Percentiles rank a stretch among this genome's conserved stretches.
Conservation (phyloP, 495 filamentous ascomycete species). For the Penicillium canescens region DNA sequence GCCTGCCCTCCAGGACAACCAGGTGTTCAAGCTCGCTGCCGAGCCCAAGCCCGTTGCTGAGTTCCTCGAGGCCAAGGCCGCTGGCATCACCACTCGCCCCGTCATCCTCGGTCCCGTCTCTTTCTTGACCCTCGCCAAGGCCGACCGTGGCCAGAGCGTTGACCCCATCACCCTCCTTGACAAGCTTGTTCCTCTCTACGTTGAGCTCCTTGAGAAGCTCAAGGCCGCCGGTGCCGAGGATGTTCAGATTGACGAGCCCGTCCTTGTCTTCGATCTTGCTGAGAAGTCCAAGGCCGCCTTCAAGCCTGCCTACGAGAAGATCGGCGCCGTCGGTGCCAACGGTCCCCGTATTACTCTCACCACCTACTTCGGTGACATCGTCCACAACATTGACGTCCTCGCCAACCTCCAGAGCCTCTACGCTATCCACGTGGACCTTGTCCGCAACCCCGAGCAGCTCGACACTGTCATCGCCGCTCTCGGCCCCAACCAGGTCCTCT, state of each 20-base stretch:
- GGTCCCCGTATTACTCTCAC: constrained; percentile 82
- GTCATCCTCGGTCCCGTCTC: constrained; percentile 95
- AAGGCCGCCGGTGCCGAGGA: constrained; percentile 92
- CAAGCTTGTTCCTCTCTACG: constrained; percentile 89
- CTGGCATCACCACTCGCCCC: constrained; percentile 87
- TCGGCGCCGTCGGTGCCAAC: constrained; percentile 70
- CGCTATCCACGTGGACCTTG: constrained; percentile 90
- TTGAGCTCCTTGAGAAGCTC: constrained; percentile 83
- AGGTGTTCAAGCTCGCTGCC: constrained; percentile 83
- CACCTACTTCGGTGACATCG: constrained; percentile 99
- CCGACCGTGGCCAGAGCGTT: constrained; percentile 88
- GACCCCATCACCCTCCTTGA: constrained; percentile 90
- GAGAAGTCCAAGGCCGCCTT: constrained; percentile 90
- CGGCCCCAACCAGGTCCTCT: constrained; percentile 83
- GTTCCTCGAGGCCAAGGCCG: constrained; percentile 96
- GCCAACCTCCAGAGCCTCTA: constrained; percentile 66
- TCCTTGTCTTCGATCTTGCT: constrained; percentile 89
- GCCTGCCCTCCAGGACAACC: constrained; percentile 93
- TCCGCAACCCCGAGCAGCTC: constrained; percentile 96
- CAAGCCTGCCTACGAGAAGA: constrained; percentile 93
- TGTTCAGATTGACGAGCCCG: constrained; percentile 97
- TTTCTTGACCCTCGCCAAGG: constrained; percentile 94
- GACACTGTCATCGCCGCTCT: constrained; percentile 73
- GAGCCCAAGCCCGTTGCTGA: constrained; percentile 92
- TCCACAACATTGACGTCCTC: constrained; percentile 95